Conservation (phyloP, 371 early-diverging fungal genomes). For the Thermomucor indicae-seudaticae region DNA sequence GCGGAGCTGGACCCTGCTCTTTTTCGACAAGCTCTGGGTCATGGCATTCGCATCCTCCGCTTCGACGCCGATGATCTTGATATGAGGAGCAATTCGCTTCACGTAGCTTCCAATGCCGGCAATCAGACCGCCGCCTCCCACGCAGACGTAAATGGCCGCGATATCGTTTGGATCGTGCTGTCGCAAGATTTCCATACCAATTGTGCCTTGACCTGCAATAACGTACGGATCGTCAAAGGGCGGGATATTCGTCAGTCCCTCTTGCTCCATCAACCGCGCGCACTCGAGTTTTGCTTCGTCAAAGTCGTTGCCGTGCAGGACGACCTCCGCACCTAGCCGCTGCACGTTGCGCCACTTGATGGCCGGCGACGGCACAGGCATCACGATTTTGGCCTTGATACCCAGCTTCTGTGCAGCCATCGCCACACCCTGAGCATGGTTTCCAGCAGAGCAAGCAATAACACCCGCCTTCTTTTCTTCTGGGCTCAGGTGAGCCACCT, state of each 20-base stretch:
- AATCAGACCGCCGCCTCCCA: slow-evolving; percentile 95
- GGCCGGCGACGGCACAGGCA: slow-evolving; percentile 79
- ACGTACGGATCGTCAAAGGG: slow-evolving; percentile 97
- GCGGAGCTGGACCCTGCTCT: slow-evolving; percentile 58
- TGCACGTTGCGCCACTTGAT: slow-evolving; percentile 79
- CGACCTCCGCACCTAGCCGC: slow-evolving; percentile 87
- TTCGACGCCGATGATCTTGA: slow-evolving; percentile 90
- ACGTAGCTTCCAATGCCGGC: slow-evolving; percentile 90
- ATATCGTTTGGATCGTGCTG: slow-evolving; percentile 69
- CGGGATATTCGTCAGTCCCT: slow-evolving; percentile 85
- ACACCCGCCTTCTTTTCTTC: slow-evolving; percentile 84
- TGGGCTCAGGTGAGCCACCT: slow-evolving; percentile 71
- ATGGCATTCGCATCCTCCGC: slow-evolving; percentile 90
- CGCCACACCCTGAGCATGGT: slow-evolving; percentile 96
- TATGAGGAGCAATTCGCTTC: slow-evolving; percentile 81
- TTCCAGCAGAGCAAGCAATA: slow-evolving; percentile 94
- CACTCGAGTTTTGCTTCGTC: slow-evolving; percentile 91
- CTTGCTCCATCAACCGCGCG: slow-evolving; percentile 59
- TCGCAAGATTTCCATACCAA: slow-evolving; percentile 89
- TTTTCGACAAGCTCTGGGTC: slow-evolving; percentile 67
- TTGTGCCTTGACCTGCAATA: slow-evolving; percentile 97
- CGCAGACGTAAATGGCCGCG: slow-evolving; percentile 82
- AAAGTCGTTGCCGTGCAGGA: slow-evolving; percentile 87
- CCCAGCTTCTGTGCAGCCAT: slow-evolving; percentile 88
- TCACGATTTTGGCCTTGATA: slow-evolving; percentile 93